Evolutionary conservation across 805 yeast genomes (phyloP).

Genomic region (Zygoascus biomembranicola): DNA sequence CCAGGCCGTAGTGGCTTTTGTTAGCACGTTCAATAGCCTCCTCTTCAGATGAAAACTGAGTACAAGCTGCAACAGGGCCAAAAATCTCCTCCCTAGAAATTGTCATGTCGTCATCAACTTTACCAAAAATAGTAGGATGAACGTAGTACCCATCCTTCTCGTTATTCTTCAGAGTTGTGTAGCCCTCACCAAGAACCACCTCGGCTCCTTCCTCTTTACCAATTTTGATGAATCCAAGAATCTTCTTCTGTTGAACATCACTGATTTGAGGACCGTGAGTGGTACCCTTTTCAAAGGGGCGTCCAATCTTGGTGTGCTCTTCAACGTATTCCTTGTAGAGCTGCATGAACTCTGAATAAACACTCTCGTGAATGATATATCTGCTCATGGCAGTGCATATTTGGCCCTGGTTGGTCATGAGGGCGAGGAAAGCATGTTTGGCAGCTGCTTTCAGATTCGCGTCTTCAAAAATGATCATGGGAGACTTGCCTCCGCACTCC

Average conservation of each 20-base stretch:
- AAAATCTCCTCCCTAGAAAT: conserved; percentile 87
- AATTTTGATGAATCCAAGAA: conserved; percentile 63
- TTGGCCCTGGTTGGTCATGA: conserved; percentile 92
- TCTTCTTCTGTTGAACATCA: conserved; percentile 57
- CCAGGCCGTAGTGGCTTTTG: conserved; percentile 65
- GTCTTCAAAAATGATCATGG: conserved; percentile 81
- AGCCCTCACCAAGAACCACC: conserved; percentile 72
- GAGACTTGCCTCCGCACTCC: conserved; percentile 96
- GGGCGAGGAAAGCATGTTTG: conserved; percentile 68
- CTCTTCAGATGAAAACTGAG: conserved; percentile 74
- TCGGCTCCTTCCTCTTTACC: conserved; percentile 84
- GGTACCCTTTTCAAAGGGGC: conserved; percentile 69
- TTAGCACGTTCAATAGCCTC: conserved; percentile 75
- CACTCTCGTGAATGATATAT: conserved; percentile 74
- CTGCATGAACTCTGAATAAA: conserved; percentile 68
- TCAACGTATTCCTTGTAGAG: conserved; percentile 47
- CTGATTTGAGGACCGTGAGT: conserved; percentile 94
- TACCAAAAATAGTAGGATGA: conserved; percentile 77
- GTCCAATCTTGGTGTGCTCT: conserved; percentile 56
- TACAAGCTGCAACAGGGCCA: conserved; percentile 85
- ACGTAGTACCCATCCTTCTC: conserved; percentile 36
- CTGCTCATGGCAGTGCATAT: conserved; percentile 95
- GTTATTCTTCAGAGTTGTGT: conserved; percentile 16
- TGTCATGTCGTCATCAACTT: conserved; percentile 63
- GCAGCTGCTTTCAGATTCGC: conserved; percentile 73